Conservation (phyloP, 371 early-diverging fungal genomes). For the Chytridiales sp. region DNA sequence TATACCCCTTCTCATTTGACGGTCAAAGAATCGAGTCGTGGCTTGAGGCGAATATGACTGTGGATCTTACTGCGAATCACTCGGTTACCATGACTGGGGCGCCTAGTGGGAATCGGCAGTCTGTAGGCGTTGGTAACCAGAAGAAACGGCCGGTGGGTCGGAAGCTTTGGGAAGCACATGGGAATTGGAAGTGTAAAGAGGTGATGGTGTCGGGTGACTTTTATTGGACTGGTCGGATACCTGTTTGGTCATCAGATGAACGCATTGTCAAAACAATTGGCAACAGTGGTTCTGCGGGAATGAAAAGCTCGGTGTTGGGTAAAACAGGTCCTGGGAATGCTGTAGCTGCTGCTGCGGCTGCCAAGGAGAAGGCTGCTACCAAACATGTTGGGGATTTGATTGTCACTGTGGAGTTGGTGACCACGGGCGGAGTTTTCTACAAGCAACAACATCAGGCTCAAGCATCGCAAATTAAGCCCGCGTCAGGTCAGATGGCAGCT, state of each 20-base stretch:
- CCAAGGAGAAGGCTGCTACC: background rate
- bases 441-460: too few species aligned
- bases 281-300: background rate
- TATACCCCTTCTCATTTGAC: constrained; percentile 28
- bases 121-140: background rate
- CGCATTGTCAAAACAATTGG: background rate
- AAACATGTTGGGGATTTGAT: constrained; percentile 20
- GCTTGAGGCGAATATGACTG: constrained; percentile 9
- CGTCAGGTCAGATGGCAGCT: too few species aligned
- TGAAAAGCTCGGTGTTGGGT: too few species aligned
- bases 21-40: constrained; percentile 17
- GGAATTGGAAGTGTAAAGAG: constrained; percentile 22
- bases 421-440: too few species aligned
- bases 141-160: background rate
- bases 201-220: constrained; percentile 11
- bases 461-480: too few species aligned
- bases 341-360: background rate
- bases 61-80: constrained; percentile 18
- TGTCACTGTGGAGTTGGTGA: constrained; percentile 22
- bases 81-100: background rate
- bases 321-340: background rate
- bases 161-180: constrained; percentile 18
- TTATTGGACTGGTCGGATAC: constrained; percentile 24
- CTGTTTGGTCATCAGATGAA: constrained; percentile 6
- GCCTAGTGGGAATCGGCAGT: too few species aligned